A percentile compares a stretch with the other conserved stretches of the same genome.
phyloP scores from a whole-genome alignment of 352 stramenopile genomes.

The Globisporangium radiosum region DNA sequence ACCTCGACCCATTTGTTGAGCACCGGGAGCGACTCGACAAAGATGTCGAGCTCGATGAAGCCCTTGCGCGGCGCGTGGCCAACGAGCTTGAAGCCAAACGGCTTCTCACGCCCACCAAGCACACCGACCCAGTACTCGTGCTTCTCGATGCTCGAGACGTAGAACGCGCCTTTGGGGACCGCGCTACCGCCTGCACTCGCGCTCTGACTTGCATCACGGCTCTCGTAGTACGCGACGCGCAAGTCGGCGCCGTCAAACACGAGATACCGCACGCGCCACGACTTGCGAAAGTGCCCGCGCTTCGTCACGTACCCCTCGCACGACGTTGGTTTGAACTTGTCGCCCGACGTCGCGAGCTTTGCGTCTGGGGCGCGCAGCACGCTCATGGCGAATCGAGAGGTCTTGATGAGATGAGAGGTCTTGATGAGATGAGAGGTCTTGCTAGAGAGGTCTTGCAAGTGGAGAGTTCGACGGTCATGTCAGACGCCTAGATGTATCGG shows the following conservation, averaged over 20 bases:
- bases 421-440: background rate
- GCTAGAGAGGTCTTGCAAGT: background rate
- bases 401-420: too few species aligned
- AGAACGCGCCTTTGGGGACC: slow-evolving; percentile 59
- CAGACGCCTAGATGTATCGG: too few species aligned
- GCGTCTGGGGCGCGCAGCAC: slow-evolving; percentile 44
- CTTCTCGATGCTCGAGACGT: slow-evolving; percentile 69
- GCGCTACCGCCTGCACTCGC: slow-evolving; percentile 2
- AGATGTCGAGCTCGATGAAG: slow-evolving; percentile 78
- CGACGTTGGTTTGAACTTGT: slow-evolving; percentile 55
- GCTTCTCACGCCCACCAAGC: slow-evolving; percentile 59
- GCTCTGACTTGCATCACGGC: slow-evolving; percentile 42
- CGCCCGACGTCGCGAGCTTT: slow-evolving; percentile 12
- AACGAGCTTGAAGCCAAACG: slow-evolving; percentile 83
- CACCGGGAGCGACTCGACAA: slow-evolving; percentile 53
- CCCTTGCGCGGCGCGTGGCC: slow-evolving; percentile 68
- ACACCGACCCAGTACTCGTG: slow-evolving; percentile 73
- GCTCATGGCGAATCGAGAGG: slow-evolving; percentile 28
- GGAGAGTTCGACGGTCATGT: too few species aligned
- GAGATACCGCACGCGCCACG: slow-evolving; percentile 75
- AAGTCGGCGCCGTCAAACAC: slow-evolving; percentile 67
- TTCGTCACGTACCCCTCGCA: slow-evolving; percentile 86
- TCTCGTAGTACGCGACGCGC: slow-evolving; percentile 71
- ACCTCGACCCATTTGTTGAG: slow-evolving; percentile 80
- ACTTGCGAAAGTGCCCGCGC: slow-evolving; percentile 78